A percentile compares a stretch with the other conserved stretches of the same genome.
These are phyloP conservation scores for Benincasa hispida DNA, from an alignment of 306 rosid genomes.

Conservation along the genomic window DNA sequence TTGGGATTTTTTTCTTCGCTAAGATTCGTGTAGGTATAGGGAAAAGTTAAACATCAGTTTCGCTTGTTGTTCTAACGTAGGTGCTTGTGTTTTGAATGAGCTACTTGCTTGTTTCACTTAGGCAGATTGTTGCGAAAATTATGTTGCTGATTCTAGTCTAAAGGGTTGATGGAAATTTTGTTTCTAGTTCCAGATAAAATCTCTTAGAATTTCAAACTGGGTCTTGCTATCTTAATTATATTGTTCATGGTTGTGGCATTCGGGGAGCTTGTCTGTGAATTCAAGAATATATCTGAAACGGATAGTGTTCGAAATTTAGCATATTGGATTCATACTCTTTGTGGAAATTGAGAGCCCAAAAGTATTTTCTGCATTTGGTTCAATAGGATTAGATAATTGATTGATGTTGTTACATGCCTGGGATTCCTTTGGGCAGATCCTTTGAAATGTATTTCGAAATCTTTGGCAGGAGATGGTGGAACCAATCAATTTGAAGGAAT, in stretches of 20 bases:
- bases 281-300: neutral
- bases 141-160: neutral
- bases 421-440: neutral
- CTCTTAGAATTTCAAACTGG: neutral
- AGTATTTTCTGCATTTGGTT: neutral
- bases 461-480: conserved; percentile 58
- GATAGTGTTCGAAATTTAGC: neutral
- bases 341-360: neutral
- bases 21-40: neutral
- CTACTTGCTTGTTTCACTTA: neutral
- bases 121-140: neutral
- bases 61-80: neutral
- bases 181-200: neutral
- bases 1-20: neutral
- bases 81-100: neutral
- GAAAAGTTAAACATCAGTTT: neutral
- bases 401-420: neutral
- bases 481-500: conserved; percentile 26
- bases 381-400: neutral
- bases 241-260: neutral
- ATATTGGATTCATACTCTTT: neutral
- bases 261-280: neutral
- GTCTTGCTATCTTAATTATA: neutral
- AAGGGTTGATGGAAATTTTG: neutral
- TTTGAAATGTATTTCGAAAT: conserved; percentile 7